Evolutionary conservation across 2,329 filamentous ascomycete genomes (phyloP).

Genomic region (Neophaeococcomyces aloes): DNA sequence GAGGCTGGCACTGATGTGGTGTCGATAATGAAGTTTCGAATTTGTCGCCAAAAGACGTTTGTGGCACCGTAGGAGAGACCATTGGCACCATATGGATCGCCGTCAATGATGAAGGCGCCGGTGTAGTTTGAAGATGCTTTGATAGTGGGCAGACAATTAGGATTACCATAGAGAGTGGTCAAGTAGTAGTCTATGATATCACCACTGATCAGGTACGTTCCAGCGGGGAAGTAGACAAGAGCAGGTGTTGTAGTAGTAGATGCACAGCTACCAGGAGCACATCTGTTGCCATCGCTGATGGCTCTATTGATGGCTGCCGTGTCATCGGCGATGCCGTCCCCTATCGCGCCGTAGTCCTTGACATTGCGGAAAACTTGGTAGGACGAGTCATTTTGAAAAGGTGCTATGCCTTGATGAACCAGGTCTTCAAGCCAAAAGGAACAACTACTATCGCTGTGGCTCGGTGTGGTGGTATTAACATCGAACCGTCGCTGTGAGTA

Average conservation of each 20-base stretch:
- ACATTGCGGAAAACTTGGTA: constrained; percentile 71
- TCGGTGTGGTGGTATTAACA: background rate
- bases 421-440: constrained; percentile 26
- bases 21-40: constrained; percentile 57
- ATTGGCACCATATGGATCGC: constrained; percentile 35
- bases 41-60: constrained; percentile 54
- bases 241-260: constrained; percentile 44
- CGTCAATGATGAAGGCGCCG: constrained; percentile 49
- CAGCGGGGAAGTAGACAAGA: constrained; percentile 48
- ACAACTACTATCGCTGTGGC: background rate
- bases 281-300: constrained; percentile 37
- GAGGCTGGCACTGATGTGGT: constrained; percentile 30
- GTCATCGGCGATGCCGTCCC: constrained; percentile 44
- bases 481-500: background rate
- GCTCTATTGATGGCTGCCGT: constrained; percentile 45
- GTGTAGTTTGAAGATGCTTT: constrained; percentile 44
- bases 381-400: constrained; percentile 52
- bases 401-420: constrained; percentile 24
- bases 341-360: constrained; percentile 57
- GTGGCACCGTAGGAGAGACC: constrained; percentile 33
- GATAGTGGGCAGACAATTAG: constrained; percentile 46
- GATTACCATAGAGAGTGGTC: constrained; percentile 52
- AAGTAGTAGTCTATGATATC: constrained; percentile 53
- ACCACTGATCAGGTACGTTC: constrained; percentile 38
- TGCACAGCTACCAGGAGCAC: constrained; percentile 30